Evolutionary conservation across 2,329 filamentous ascomycete species (phyloP).

Genomic region (Diaporthe citri): DNA sequence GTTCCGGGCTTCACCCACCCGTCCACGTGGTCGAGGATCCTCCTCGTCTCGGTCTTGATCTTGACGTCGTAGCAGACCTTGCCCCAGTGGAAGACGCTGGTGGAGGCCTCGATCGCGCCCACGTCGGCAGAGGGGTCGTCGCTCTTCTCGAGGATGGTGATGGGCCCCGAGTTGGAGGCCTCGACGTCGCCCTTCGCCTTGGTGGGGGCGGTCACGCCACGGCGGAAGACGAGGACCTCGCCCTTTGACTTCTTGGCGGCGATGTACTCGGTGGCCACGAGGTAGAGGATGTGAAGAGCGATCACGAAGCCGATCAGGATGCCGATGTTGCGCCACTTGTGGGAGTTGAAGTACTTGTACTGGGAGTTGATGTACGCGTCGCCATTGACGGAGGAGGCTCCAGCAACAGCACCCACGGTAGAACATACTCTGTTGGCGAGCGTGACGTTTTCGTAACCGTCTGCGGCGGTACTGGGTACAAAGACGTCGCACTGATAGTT

Average conservation of each 20-base stretch:
- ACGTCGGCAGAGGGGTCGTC: constrained; percentile 52
- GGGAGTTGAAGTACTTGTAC: constrained; percentile 67
- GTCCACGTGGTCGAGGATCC: constrained; percentile 39
- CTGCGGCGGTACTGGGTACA: constrained; percentile 55
- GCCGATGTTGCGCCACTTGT: constrained; percentile 80
- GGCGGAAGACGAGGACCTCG: constrained; percentile 80
- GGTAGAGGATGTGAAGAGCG: constrained; percentile 71
- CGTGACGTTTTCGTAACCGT: constrained; percentile 53
- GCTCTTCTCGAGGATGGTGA: constrained; percentile 57
- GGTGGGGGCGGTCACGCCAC: constrained; percentile 70
- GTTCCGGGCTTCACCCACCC: constrained; percentile 42
- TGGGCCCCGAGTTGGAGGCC: constrained; percentile 62
- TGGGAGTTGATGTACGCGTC: constrained; percentile 67
- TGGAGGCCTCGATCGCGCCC: constrained; percentile 35
- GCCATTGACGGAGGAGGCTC: constrained; percentile 66
- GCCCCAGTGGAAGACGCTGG: constrained; percentile 41
- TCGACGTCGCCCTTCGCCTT: constrained; percentile 73
- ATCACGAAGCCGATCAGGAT: constrained; percentile 75
- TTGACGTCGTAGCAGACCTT: constrained; percentile 41
- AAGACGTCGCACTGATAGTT: constrained; percentile 66
- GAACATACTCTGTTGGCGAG: constrained; percentile 66
- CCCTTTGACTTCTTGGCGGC: constrained; percentile 79
- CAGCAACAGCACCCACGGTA: constrained; percentile 69
- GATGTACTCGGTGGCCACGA: constrained; percentile 76
- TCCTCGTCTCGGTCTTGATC: constrained; percentile 40